Evolutionary conservation across 805 yeast genomes (phyloP), one percentile per base, ranked within the genome.

Genomic region (Nadsonia fulvescens): DNA sequence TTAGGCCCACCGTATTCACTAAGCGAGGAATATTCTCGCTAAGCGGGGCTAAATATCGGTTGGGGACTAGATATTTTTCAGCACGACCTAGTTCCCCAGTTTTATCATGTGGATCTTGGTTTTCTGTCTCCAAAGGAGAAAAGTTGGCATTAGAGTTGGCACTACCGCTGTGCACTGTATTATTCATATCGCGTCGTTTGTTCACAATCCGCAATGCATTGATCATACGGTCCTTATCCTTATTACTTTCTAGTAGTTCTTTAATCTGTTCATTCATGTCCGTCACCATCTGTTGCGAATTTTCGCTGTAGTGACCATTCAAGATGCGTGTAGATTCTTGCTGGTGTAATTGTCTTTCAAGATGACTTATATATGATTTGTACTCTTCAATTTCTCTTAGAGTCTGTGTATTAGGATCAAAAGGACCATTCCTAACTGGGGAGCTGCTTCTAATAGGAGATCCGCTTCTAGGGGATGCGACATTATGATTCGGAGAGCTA

Each of bases 181-280:
- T n/a, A n/a, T n/a, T n/a, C n/a, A n/a, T n/a, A n/a, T n/a, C n/a
- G n/a, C n/a, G n/a, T 17, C 74, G 58, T 38, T 70, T 61, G 18
- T 67, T 60, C 3, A 78, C 66, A 23, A 74, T 66, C 18, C 72
- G 66, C 30, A 81, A 52, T 2, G 86, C 81, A 32, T 63, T 66
- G 31, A 82, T 76, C 35, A 82, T 71, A 23, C 70, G 69, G 37
- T 81, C 92, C 46, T 81, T 82, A 35, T 75, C 77, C 23, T 63
- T 60, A 19, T 77, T 40, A 22, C 63, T 57, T 25, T 66, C 72
- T 38, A 63, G 61, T 36, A 83, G 53, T 26, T 70, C 79, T 24
- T 50, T 38, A 8, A 82, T 65, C 20, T 32, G 36, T 22, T 25
- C 22, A 7, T 31, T 29, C 19, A 37, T 34, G 15, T 29, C 36